Conservation (phyloP, 768 basidiomycete genomes). For the Auriscalpium microsporum region DNA sequence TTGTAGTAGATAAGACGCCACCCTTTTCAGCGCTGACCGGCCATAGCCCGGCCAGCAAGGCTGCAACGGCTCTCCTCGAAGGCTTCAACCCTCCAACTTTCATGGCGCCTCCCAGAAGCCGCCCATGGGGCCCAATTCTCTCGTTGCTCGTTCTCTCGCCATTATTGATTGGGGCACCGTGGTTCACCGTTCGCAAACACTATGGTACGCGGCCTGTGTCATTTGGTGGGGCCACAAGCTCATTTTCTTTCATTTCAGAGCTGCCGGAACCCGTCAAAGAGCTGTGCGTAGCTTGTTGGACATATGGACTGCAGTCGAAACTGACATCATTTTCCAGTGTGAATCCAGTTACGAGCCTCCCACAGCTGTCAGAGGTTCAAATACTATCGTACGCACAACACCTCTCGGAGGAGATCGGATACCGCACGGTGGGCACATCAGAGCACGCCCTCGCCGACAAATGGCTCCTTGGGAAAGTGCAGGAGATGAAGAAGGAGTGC, state of each 20-base stretch:
- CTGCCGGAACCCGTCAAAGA: constrained; percentile 12
- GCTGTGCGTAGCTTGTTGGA: constrained; percentile 6
- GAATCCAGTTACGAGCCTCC: constrained; percentile 46
- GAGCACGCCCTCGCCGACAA: constrained; percentile 81
- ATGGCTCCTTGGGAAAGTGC: constrained; percentile 69
- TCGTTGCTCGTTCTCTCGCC: constrained; percentile 49
- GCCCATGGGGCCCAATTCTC: constrained; percentile 44
- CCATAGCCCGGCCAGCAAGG: too few relatives aligned
- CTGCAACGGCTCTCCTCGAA: too few relatives aligned
- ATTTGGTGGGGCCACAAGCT: neutral
- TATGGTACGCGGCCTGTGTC: constrained; percentile 4
- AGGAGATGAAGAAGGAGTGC: constrained; percentile 54
- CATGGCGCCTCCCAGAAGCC: neutral
- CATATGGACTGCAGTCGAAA: neutral
- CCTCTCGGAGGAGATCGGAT: constrained; percentile 83
- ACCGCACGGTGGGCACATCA: constrained; percentile 81
- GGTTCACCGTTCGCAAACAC: constrained; percentile 33
- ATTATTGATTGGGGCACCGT: constrained; percentile 40
- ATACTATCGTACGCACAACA: constrained; percentile 56
- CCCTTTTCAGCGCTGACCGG: too few relatives aligned
- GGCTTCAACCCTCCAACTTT: too few relatives aligned
- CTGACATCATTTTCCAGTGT: constrained; percentile 11
- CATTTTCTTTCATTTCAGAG: neutral
- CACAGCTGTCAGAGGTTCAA: constrained; percentile 64
- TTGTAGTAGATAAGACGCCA: too few relatives aligned